Evolutionary conservation across 2,329 filamentous ascomycete genomes (phyloP), one percentile per base, ranked within the genome.

Genomic region (Thermoascus crustaceus): DNA sequence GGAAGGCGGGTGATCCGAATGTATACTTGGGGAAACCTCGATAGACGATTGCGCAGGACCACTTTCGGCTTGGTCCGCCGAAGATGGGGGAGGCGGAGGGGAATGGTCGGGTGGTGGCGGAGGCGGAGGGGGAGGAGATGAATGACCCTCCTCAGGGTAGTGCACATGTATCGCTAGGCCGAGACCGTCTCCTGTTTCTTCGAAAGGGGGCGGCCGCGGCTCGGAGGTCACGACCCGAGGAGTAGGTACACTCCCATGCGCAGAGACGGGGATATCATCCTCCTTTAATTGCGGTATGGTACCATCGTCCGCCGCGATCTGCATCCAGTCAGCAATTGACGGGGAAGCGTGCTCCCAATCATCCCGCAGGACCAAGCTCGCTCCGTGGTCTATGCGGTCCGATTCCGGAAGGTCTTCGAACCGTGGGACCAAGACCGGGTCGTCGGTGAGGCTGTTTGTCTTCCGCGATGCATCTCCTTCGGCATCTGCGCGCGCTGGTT

Each of bases 311-410:
- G 59, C 60, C 13, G 61, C 64, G 25, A 66, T 47, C 36, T 64
- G 58, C 53, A 69, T 67, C 63, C 67, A 69, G 40, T 70, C 66
- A 32, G 60, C 58, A 25, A 70, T 64, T 2, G 67, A 71, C 4
- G 67, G 66, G 8, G 67, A 71, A 16, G 67, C 66, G 42, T 64
- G 57, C 37, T 64, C 63, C 65, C 65, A 70, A 38, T 70, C 67
- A 45, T 67, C 64, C 21, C 59, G 61, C 19, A 61, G 52, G 31
- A 61, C 55, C 31, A 70, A 48, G 38, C 65, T 70, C 25, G 67
- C 61, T 10, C 60, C 50, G 35, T 66, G 59, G 8, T 51, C 43
- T 20, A 48, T 38, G 16, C 41, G 39, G 11, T 54, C 47, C 3
- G 45, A 44, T 6, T 39, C 30, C 13, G 53, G 47, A 4, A 54